Percentiles rank a stretch among this genome's conserved stretches.
phyloP scores from a whole-genome alignment of 2,329 filamentous ascomycete species.

The Drechslerella coelobrocha region DNA sequence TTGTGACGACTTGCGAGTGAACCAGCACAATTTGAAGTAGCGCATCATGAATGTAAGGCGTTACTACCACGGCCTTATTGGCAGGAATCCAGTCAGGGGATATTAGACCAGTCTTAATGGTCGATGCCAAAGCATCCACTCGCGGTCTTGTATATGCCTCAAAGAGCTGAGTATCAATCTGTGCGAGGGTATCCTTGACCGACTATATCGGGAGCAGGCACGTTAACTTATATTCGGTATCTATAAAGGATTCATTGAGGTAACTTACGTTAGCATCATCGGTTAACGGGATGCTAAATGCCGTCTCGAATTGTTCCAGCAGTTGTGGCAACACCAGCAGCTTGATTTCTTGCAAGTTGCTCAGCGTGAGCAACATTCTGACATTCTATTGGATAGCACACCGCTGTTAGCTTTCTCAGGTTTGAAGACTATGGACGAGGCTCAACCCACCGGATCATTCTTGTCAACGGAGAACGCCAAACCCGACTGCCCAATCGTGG shows the following conservation, averaged over 20 bases:
- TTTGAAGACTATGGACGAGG: not conserved
- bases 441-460: slow-evolving; percentile 31
- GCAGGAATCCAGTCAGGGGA: slow-evolving; percentile 74
- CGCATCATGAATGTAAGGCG: slow-evolving; percentile 86
- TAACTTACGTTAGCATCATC: slow-evolving; percentile 74
- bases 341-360: slow-evolving; percentile 85
- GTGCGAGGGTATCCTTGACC: slow-evolving; percentile 84
- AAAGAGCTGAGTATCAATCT: slow-evolving; percentile 91
- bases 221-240: not conserved
- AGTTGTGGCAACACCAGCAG: slow-evolving; percentile 82
- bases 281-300: slow-evolving; percentile 91
- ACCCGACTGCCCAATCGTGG: slow-evolving; percentile 36
- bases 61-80: slow-evolving; percentile 67
- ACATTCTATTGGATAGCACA: slow-evolving; percentile 70
- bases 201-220: slow-evolving; percentile 61
- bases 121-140: slow-evolving; percentile 70
- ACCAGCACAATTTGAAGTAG: slow-evolving; percentile 86
- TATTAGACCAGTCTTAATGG: slow-evolving; percentile 75
- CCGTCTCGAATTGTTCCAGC: slow-evolving; percentile 90
- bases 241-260: not conserved
- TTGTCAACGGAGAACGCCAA: slow-evolving; percentile 49
- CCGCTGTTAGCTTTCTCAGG: slow-evolving; percentile 14
- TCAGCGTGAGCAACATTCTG: slow-evolving; percentile 90
- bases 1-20: slow-evolving; percentile 86
- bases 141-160: slow-evolving; percentile 86